phyloP scores from a whole-genome alignment of 2,329 filamentous ascomycete genomes.

The Didymella pinodella region DNA sequence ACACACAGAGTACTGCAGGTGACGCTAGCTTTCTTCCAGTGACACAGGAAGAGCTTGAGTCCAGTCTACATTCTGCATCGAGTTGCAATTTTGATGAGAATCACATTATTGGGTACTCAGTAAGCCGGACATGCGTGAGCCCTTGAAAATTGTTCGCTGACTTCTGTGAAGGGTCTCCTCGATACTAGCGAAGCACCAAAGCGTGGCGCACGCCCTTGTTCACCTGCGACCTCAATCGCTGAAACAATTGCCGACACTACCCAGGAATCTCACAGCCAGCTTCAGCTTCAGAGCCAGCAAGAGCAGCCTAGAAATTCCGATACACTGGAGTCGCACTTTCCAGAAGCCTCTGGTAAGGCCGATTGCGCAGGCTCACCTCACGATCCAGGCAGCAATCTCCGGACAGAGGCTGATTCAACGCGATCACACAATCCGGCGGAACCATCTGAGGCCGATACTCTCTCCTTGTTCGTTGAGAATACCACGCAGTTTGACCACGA shows the following conservation, averaged over 20 bases:
- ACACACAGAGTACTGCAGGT: constrained; percentile 38
- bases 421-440: background rate
- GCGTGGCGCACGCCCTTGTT: constrained; percentile 15
- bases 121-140: background rate
- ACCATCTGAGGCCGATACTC: background rate
- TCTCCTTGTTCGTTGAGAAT: constrained; percentile 2
- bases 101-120: constrained; percentile 22
- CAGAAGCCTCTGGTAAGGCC: background rate
- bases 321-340: constrained; percentile 15
- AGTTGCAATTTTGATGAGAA: constrained; percentile 17
- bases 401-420: background rate
- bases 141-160: background rate
- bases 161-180: constrained; percentile 17
- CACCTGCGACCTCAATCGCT: constrained; percentile 37
- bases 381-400: background rate
- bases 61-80: constrained; percentile 3
- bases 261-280: constrained; percentile 29
- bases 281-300: constrained; percentile 9
- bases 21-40: constrained; percentile 35
- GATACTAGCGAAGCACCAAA: constrained; percentile 21
- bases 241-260: constrained; percentile 37
- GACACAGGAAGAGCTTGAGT: constrained; percentile 32
- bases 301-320: constrained; percentile 14
- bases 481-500: constrained; percentile 3
- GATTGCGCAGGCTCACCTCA: background rate